Evolutionary conservation across 352 stramenopile species (phyloP), one percentile per base, ranked within the genome.

Genomic region (Globisporangium spiculum): DNA sequence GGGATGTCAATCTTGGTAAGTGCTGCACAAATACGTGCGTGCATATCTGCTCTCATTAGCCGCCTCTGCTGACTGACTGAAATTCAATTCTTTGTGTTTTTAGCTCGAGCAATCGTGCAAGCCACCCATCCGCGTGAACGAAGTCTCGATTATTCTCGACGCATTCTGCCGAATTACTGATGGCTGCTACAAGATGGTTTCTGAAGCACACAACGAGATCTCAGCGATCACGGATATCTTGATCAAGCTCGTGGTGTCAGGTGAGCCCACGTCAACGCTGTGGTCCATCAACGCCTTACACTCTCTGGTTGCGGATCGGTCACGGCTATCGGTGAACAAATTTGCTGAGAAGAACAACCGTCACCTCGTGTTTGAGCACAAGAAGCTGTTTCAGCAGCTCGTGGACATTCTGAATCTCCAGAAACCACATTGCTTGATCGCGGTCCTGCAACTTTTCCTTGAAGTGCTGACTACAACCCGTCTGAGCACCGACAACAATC

Each of bases 81-180:
- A 59, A 36, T 55, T 60, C 59, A 59, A 32, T 58, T 60, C 22
- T 57, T 48, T 62, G 7, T 61, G 34, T 20, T 34, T 14, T 14
- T 50, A 92, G 86, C 74, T 94, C 1, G 74, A 90, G 48, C 75
- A 91, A 44, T 83, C 83, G 2, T 83, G 78, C 46, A 92, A 90
- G 38, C 75, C 78, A 27, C 84, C 86, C 5, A 79, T 93, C 56
- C 81, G 84, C 10, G 67, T 75, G 26, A 86, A 86, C 41, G 84
- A 94, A 57, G 74, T 93, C 27, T 77, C 78, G 26, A 75, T 91
- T n/a, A 72, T 91, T 26, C 62, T 94, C 10, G 86, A 89, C 55
- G 72, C 83, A 0, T 92, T 93, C 63, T 92, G 81, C 50, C 74
- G 82, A 24, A 77, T 94, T 46, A 91, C 88, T 56, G 79, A 93